Conservation (phyloP, 345 rosid genomes). For the Carallia brachiata region DNA sequence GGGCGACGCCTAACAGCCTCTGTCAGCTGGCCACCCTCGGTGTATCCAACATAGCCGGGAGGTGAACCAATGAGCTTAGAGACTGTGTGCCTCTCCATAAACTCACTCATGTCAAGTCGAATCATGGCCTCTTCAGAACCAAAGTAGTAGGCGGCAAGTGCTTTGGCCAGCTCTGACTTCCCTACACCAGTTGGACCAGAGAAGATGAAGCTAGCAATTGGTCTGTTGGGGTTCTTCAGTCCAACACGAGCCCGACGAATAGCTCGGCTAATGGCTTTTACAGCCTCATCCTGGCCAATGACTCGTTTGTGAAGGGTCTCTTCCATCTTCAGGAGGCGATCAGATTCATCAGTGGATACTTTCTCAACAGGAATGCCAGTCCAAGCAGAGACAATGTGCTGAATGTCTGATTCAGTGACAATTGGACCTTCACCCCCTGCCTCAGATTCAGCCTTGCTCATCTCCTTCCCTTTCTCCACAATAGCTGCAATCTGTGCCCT, state of each 20-base stretch:
- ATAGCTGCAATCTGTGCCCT: conserved; percentile 88
- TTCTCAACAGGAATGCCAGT: conserved; percentile 99
- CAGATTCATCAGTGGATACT: conserved; percentile 94
- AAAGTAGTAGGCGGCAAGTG: conserved; percentile 94
- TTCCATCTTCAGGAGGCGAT: conserved; percentile 94
- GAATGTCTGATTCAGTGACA: conserved; percentile 85
- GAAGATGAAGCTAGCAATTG: conserved; percentile 97
- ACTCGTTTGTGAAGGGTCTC: conserved; percentile 89
- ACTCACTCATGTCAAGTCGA: conserved; percentile 98
- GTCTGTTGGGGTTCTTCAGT: conserved; percentile 94
- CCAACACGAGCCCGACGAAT: conserved; percentile 99
- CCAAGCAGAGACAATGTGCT: conserved; percentile 92
- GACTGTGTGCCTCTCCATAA: conserved; percentile 97
- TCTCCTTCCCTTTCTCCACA: conserved; percentile 86
- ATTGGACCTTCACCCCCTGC: conserved; percentile 83
- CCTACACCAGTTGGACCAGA: conserved; percentile 99
- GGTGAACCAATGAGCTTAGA: conserved; percentile 99
- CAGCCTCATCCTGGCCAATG: conserved; percentile 99
- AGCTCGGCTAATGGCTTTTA: conserved; percentile 93
- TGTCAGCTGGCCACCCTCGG: conserved; percentile 95
- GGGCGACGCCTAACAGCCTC: conserved; percentile 99
- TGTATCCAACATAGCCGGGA: conserved; percentile 98
- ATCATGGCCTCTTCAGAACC: conserved; percentile 99
- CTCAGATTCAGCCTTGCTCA: conserved; percentile 90
- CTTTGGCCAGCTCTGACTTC: conserved; percentile 94